Conservation (phyloP, 2,329 filamentous ascomycete species). For the Leptographium galeiforme region DNA sequence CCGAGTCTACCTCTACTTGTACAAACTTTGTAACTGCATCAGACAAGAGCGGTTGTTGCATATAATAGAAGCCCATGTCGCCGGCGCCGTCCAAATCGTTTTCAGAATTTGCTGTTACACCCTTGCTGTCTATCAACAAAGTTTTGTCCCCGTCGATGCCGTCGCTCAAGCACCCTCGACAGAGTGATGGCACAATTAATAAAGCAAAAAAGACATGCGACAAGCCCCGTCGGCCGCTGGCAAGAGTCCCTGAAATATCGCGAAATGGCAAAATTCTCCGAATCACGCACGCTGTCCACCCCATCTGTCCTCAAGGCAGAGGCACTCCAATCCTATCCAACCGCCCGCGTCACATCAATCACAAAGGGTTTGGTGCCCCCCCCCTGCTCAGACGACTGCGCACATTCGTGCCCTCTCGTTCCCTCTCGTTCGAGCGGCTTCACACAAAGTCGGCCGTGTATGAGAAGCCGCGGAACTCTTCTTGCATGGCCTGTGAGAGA, state of each 20-base stretch:
- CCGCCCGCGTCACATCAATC: not conserved
- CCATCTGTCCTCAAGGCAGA: not conserved
- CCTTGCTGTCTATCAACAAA: not conserved
- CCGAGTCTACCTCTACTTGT: conserved; percentile 15
- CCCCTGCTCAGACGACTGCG: not conserved
- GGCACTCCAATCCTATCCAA: not conserved
- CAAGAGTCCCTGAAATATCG: not conserved
- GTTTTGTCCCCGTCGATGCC: not conserved
- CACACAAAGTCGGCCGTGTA: conserved; percentile 87
- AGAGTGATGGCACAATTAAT: not conserved
- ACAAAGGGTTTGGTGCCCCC: not conserved
- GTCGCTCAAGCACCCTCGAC: not conserved
- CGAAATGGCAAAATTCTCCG: not conserved
- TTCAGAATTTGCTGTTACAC: not conserved
- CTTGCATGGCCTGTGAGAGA: conserved; percentile 95
- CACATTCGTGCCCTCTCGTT: not conserved
- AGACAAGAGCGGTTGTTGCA: not conserved
- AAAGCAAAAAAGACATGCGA: not conserved
- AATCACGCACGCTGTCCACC: not conserved
- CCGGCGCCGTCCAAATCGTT: not conserved
- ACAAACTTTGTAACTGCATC: not conserved
- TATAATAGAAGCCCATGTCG: not conserved
- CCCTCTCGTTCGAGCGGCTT: conserved; percentile 1
- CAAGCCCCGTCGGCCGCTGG: not conserved
- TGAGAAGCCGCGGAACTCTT: conserved; percentile 97